Conservation (phyloP, 371 early-diverging fungal species). For the Enteropsectra breve region DNA sequence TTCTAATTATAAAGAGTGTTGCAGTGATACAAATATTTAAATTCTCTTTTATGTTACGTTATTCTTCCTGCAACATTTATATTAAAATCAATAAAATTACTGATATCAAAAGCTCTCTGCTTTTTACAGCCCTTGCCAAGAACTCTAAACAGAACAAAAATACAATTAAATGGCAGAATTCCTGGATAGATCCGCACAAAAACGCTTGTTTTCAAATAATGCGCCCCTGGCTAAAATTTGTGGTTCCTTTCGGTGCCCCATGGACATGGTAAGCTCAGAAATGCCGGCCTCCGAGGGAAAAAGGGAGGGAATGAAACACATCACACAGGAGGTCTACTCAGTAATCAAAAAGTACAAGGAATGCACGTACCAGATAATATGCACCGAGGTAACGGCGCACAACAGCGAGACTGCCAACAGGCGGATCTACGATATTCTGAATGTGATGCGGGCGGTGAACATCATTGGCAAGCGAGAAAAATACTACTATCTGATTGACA, state of each 20-base stretch:
- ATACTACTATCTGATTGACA: conserved; percentile 32
- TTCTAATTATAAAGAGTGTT: too few species aligned
- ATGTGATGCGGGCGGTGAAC: conserved; percentile 53
- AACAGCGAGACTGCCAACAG: conserved; percentile 46
- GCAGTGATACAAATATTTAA: too few species aligned
- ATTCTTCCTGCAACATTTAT: too few species aligned
- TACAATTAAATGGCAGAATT: too few species aligned
- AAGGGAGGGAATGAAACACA: conserved; percentile 48
- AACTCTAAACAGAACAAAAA: too few species aligned
- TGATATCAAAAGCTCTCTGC: too few species aligned
- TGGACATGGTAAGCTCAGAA: conserved; percentile 7
- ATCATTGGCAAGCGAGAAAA: conserved; percentile 38
- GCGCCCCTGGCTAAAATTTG: too few species aligned
- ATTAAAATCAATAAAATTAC: too few species aligned
- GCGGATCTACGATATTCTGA: conserved; percentile 54
- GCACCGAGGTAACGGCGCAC: conserved; percentile 19
- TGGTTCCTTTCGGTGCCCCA: conserved; percentile 1
- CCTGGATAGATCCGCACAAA: too few species aligned
- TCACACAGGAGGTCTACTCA: conserved; percentile 33
- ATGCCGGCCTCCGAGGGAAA: conserved; percentile 20
- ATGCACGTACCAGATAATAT: conserved; percentile 47
- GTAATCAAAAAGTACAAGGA: conserved; percentile 32
- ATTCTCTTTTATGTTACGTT: too few species aligned
- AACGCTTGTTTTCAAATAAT: too few species aligned
- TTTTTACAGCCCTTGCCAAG: too few species aligned